Base-by-base conservation (phyloP, 306 rosid genomes). In the Clitoria ternatea region DNA sequence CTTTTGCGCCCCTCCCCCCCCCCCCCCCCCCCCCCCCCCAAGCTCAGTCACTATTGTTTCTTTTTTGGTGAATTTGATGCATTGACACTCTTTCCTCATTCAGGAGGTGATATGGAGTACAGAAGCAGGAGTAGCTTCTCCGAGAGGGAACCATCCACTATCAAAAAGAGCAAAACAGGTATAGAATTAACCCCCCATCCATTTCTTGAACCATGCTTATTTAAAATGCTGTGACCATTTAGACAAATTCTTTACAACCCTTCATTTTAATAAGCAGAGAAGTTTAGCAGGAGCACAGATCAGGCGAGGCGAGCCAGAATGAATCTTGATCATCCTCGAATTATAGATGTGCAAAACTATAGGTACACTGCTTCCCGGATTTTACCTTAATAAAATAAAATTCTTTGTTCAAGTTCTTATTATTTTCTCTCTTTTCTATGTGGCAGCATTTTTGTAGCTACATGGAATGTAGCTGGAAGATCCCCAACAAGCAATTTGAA, bases 401-500 rank as follows among this genome's bases (percentile, higher is more conserved):
- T 32, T 56, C 4, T 70, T 45, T 67, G 63, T 74, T 69, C 57
- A 66, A 14, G 53, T 74, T 50, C 35, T 81, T 53, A 72, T 49
- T 26, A 39, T 59, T 69, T 60, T 37, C 68, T 74, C 27, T 76
- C 36, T 61, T n/a, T 50, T 26, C 57, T 81, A 20, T 17, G 14
- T 62, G 70, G 69, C 88, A 95, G 99, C 82, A 74, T 95, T 85
- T 95, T 95, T 75, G 99, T 91, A 61, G 96, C 88, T 64, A 83
- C 99, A 72, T 95, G 99, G 99, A 95, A 95, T 77, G 97, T 95
- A 76, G 99, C 96, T 44, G 97, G 99, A 80, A 95, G 97, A 85
- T 85, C 97, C 24, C 99, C 99, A 29, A 86, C 99, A 30, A 83
- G 81, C 81, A 91, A 89, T 79, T 81, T 95, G 66, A 86, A 72